Conservation (phyloP, 2,329 filamentous ascomycete species). For the Neonectria faginata region DNA sequence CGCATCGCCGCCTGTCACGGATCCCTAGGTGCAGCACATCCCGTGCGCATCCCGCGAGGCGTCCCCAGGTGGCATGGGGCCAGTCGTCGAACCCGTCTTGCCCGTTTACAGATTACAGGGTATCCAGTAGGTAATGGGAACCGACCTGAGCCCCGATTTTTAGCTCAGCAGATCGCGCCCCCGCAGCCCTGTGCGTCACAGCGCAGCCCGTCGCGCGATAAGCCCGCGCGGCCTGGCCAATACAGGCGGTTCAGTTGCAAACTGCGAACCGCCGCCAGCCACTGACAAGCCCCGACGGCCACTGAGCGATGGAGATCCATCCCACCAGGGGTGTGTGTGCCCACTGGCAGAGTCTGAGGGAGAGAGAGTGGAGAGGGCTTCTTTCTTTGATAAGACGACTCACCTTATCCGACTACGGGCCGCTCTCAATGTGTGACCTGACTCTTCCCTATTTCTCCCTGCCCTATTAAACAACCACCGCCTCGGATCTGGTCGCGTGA, state of each 20-base stretch:
- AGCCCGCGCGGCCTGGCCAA: slow-evolving; percentile 38
- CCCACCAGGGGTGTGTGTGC: neutral
- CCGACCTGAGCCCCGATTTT: slow-evolving; percentile 36
- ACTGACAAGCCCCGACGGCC: neutral
- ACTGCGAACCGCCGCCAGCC: slow-evolving; percentile 12
- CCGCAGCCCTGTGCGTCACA: slow-evolving; percentile 38
- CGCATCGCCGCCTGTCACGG: neutral
- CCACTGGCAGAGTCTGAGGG: neutral
- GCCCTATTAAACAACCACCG: neutral
- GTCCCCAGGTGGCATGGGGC: neutral
- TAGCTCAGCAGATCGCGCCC: slow-evolving; percentile 43
- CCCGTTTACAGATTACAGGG: slow-evolving; percentile 1
- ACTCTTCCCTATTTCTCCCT: slow-evolving; percentile 4
- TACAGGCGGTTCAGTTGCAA: slow-evolving; percentile 38
- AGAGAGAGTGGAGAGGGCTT: neutral
- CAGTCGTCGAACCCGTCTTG: neutral
- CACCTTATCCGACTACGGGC: slow-evolving; percentile 3
- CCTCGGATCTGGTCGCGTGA: slow-evolving; percentile 5
- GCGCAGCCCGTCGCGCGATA: slow-evolving; percentile 34
- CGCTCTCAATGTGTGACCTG: slow-evolving; percentile 4
- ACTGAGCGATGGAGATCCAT: neutral
- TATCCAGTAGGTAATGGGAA: slow-evolving; percentile 14
- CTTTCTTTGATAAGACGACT: slow-evolving; percentile 5
- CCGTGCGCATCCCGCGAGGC: neutral
- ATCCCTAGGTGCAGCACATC: neutral